Conservation (phyloP, 2,329 filamentous ascomycete species). For the Diaporthe citrichinensis region DNA sequence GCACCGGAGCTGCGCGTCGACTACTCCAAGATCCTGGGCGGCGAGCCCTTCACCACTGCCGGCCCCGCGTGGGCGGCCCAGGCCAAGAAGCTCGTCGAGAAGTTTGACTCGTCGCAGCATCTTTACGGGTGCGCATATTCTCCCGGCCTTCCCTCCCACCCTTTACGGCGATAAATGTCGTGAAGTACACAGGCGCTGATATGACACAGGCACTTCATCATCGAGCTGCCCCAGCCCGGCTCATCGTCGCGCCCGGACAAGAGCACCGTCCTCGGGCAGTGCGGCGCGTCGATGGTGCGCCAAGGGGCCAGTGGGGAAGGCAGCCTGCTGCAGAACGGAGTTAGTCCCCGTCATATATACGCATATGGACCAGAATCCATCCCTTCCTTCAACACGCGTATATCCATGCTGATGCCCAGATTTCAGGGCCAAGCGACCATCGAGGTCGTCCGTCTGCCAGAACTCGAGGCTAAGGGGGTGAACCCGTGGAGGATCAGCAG, state of each 20-base stretch:
- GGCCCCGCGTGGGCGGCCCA: slow-evolving; percentile 45
- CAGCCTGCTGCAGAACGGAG: slow-evolving; percentile 49
- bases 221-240: slow-evolving; percentile 46
- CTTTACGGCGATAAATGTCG: too few relatives aligned
- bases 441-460: slow-evolving; percentile 47
- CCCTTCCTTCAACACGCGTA: neutral
- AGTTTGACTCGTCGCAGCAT: slow-evolving; percentile 47
- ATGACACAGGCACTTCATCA: slow-evolving; percentile 42
- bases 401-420: neutral
- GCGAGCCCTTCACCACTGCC: slow-evolving; percentile 43
- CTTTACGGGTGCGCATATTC: slow-evolving; percentile 43
- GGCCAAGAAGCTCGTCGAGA: slow-evolving; percentile 41
- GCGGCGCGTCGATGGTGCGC: slow-evolving; percentile 45
- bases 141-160: neutral
- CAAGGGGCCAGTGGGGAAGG: slow-evolving; percentile 42
- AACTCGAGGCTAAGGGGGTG: slow-evolving; percentile 47
- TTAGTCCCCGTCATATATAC: slow-evolving; percentile 42
- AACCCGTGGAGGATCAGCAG: slow-evolving; percentile 51
- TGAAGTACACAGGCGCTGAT: neutral
- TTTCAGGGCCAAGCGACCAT: slow-evolving; percentile 46
- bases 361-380: too few relatives aligned
- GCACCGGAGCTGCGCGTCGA: slow-evolving; percentile 48
- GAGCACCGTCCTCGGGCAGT: slow-evolving; percentile 45
- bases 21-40: slow-evolving; percentile 50
- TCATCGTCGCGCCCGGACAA: slow-evolving; percentile 43